Percentiles rank a stretch among this genome's conserved stretches.
phyloP scores from a whole-genome alignment of 129 eudicot species.

The Escallonia rubra region DNA sequence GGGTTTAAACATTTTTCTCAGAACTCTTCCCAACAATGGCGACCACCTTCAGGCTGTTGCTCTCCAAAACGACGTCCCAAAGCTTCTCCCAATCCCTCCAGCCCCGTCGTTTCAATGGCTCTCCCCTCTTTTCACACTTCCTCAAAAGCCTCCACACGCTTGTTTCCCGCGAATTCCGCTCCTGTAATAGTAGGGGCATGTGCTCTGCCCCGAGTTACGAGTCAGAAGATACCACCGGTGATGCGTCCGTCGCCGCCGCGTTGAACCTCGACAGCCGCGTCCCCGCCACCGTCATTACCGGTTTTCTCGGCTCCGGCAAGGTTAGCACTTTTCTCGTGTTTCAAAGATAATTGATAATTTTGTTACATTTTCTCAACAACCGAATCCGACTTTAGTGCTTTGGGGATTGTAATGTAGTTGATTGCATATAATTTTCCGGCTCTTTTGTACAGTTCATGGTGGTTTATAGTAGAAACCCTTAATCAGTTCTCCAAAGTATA shows the following conservation, averaged over 20 bases:
- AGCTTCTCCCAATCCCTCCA: slow-evolving; percentile 21
- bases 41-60: slow-evolving; percentile 37
- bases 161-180: slow-evolving; percentile 14
- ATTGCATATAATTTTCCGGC: no score
- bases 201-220: slow-evolving; percentile 41
- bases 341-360: no score
- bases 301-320: slow-evolving; percentile 97
- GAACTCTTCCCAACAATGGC: slow-evolving; percentile 25
- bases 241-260: slow-evolving; percentile 50
- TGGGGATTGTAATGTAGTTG: no score
- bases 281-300: slow-evolving; percentile 90
- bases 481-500: no score
- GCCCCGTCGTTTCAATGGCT: slow-evolving; percentile 6
- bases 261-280: slow-evolving; percentile 69
- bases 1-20: no score
- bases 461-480: no score
- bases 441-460: no score
- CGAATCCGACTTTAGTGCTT: no score
- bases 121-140: slow-evolving; percentile 19
- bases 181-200: slow-evolving; percentile 28
- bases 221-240: slow-evolving; percentile 14
- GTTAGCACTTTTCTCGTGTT: slow-evolving; percentile 15
- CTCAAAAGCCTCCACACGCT: slow-evolving; percentile 32
- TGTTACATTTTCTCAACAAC: no score
- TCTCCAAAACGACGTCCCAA: slow-evolving; percentile 31